phyloP scores from a whole-genome alignment of 2,329 filamentous ascomycete species.

The Alternaria gansuensis region DNA sequence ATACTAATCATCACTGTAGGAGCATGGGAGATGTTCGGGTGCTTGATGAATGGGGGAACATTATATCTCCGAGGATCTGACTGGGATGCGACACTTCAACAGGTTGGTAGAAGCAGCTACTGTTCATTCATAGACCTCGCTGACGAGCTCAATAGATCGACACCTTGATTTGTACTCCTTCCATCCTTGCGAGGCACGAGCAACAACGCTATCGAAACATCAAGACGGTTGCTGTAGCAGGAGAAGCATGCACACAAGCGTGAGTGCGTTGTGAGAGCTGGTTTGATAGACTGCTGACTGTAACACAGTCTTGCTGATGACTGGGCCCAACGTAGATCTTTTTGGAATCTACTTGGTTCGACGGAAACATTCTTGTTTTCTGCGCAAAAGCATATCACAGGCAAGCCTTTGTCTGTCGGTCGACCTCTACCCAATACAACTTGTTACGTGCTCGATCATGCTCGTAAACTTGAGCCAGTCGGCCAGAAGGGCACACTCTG shows the following conservation, averaged over 20 bases:
- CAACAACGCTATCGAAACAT: conserved; percentile 61
- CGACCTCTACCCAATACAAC: conserved; percentile 65
- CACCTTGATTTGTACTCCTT: conserved; percentile 65
- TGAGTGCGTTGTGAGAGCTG: conserved; percentile 36
- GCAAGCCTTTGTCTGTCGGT: conserved; percentile 63
- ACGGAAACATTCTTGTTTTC: conserved; percentile 69
- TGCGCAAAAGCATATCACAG: conserved; percentile 61
- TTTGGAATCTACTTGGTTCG: conserved; percentile 66
- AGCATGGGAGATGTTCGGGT: conserved; percentile 68
- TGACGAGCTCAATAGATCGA: conserved; percentile 54
- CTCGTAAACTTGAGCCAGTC: conserved; percentile 56
- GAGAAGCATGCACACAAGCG: conserved; percentile 61
- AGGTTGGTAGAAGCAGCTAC: conserved; percentile 48
- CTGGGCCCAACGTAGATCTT: conserved; percentile 59
- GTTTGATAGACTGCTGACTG: conserved; percentile 4
- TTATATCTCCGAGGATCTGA: conserved; percentile 62
- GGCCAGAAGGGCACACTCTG: conserved; percentile 65
- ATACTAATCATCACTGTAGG: conserved; percentile 50
- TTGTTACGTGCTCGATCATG: conserved; percentile 64
- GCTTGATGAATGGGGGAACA: conserved; percentile 66
- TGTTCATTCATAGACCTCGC: background rate
- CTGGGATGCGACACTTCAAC: conserved; percentile 59
- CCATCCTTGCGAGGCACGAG: conserved; percentile 62
- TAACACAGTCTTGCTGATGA: conserved; percentile 60
- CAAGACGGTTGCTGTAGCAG: conserved; percentile 63